These are phyloP conservation scores for Starmerella floricola DNA, from an alignment of 805 yeast species.

Conservation along the genomic window DNA sequence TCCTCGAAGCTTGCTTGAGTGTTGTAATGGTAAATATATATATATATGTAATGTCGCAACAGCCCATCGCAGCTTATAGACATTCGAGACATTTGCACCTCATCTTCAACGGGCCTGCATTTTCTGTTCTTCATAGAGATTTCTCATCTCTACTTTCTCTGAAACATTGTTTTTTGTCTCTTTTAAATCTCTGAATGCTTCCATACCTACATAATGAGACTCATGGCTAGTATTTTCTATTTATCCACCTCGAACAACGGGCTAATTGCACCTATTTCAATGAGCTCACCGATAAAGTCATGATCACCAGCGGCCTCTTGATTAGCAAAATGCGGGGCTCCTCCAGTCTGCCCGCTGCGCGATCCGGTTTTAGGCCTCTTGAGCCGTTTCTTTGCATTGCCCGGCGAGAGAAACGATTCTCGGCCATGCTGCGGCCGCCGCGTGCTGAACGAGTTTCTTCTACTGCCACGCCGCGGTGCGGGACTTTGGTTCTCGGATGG, in stretches of 20 bases:
- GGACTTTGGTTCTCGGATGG: slow-evolving; percentile 16
- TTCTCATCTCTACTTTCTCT: too few species aligned
- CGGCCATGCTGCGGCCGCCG: slow-evolving; percentile 18
- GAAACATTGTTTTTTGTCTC: too few species aligned
- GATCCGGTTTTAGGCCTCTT: slow-evolving; percentile 2
- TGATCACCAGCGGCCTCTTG: slow-evolving; percentile 16
- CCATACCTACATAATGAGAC: too few species aligned
- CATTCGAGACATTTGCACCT: too few species aligned
- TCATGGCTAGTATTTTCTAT: too few species aligned
- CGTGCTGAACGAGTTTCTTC: slow-evolving; percentile 18
- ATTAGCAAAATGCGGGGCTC: too few species aligned
- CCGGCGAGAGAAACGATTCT: slow-evolving; percentile 27
- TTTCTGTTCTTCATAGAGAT: too few species aligned
- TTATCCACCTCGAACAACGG: slow-evolving; percentile 21
- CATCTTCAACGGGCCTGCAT: too few species aligned
- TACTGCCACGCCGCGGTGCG: slow-evolving; percentile 9
- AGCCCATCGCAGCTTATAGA: too few species aligned
- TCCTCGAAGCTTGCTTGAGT: slow-evolving; percentile 8
- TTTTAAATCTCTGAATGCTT: background rate
- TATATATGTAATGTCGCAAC: too few species aligned
- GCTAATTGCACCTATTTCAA: slow-evolving; percentile 29
- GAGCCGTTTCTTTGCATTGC: slow-evolving; percentile 14
- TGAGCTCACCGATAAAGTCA: slow-evolving; percentile 29
- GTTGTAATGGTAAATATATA: too few species aligned
- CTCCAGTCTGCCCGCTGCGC: too few species aligned